phyloP scores from a whole-genome alignment of 306 rosid genomes.

The Lotus japonicus region DNA sequence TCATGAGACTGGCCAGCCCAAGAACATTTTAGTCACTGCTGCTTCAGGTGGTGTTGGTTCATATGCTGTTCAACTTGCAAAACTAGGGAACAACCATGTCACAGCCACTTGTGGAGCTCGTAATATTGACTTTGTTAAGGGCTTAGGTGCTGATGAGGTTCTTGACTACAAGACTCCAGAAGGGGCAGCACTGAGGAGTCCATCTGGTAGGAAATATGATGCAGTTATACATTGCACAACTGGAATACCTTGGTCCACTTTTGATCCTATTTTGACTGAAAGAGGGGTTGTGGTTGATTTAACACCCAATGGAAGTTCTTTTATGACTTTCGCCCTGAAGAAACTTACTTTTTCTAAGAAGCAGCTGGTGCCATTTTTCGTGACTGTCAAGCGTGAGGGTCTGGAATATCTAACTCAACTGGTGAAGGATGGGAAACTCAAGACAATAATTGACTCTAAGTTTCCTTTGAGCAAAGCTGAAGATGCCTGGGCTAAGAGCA shows the following conservation, averaged over 20 bases:
- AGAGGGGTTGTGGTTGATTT: conserved; percentile 54
- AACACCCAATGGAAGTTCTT: conserved; percentile 28
- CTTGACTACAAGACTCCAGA: conserved; percentile 62
- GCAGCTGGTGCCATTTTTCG: conserved; percentile 36
- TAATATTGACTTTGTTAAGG: conserved; percentile 49
- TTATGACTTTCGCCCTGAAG: conserved; percentile 27
- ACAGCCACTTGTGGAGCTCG: conserved; percentile 77
- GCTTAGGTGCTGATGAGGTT: conserved; percentile 72
- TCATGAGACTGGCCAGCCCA: conserved; percentile 41
- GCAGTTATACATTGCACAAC: conserved; percentile 43
- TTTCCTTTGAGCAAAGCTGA: conserved; percentile 60
- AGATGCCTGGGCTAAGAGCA: conserved; percentile 76
- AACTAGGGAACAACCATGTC: conserved; percentile 47
- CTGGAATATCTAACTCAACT: conserved; percentile 38
- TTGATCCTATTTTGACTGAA: conserved; percentile 42
- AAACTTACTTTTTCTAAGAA: conserved; percentile 59
- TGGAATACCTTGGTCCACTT: conserved; percentile 59
- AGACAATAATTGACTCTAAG: conserved; percentile 43
- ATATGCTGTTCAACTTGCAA: conserved; percentile 66
- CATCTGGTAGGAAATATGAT: conserved; percentile 61
- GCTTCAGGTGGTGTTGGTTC: conserved; percentile 61
- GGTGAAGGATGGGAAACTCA: conserved; percentile 54
- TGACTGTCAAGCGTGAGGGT: conserved; percentile 34
- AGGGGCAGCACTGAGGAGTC: conserved; percentile 53
- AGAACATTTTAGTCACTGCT: conserved; percentile 49